These are phyloP conservation scores for Sarocladium strictum DNA, from an alignment of 2,329 filamentous ascomycete species.

Conservation along the genomic window DNA sequence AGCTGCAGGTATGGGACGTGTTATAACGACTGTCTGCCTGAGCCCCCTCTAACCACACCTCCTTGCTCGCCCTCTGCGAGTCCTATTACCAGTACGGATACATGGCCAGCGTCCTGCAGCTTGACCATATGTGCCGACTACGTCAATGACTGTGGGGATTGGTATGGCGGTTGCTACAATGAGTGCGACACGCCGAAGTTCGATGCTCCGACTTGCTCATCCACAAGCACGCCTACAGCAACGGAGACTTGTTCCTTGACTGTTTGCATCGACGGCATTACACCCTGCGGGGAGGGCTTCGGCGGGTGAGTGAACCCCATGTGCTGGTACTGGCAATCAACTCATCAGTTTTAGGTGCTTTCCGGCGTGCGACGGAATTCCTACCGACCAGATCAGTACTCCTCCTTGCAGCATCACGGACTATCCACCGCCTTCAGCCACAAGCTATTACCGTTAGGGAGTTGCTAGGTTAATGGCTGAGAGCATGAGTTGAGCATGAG, in stretches of 20 bases:
- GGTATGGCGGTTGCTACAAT: slow-evolving; percentile 10
- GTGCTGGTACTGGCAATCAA: not conserved
- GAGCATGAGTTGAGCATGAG: not conserved
- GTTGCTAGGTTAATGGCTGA: too few species aligned
- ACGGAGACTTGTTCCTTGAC: not conserved
- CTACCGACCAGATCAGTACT: not conserved
- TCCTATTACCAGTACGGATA: not conserved
- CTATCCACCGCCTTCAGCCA: not conserved
- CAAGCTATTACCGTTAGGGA: slow-evolving; percentile 1
- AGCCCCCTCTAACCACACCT: too few species aligned
- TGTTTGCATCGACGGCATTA: slow-evolving; percentile 1
- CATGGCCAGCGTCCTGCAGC: too few species aligned
- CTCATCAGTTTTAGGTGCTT: not conserved
- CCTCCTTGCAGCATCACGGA: not conserved
- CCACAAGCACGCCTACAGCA: not conserved
- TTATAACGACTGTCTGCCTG: too few species aligned
- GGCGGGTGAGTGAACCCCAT: not conserved
- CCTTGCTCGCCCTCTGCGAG: not conserved
- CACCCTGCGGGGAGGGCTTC: not conserved
- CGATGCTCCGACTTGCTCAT: slow-evolving; percentile 13
- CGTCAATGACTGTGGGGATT: slow-evolving; percentile 10
- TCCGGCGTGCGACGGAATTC: not conserved
- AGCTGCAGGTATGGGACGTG: not conserved
- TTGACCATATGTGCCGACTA: too few species aligned
- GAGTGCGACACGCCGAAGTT: slow-evolving; percentile 13